Percentiles rank a stretch among this genome's conserved stretches.
Conservation (phyloP, 257 asterid species). For the Forsythia suspensa region DNA sequence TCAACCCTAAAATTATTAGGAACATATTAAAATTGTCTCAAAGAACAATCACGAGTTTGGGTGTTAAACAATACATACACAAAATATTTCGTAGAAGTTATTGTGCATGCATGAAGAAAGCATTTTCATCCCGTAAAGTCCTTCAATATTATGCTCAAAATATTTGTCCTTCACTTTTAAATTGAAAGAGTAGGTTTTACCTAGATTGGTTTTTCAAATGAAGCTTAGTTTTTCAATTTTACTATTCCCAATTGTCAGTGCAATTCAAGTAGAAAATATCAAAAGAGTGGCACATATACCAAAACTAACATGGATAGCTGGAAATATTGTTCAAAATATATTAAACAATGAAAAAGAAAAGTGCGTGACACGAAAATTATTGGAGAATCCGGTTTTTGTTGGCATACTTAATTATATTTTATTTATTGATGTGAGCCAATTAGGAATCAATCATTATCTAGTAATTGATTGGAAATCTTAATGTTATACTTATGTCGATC, state of each 20-base stretch:
- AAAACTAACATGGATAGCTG: neutral
- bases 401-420: no score
- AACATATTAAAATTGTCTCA: neutral
- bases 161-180: neutral
- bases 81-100: neutral
- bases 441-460: no score
- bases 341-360: no score
- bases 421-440: no score
- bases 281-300: neutral
- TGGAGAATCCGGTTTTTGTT: no score
- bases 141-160: neutral
- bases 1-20: neutral
- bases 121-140: neutral
- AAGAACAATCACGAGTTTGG: neutral
- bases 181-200: neutral
- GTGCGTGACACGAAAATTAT: no score
- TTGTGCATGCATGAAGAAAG: neutral
- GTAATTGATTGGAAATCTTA: no score
- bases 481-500: no score
- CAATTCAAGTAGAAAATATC: neutral
- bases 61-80: neutral
- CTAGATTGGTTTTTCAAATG: neutral
- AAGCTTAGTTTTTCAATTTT: neutral
- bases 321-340: no score
- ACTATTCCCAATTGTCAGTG: neutral